A percentile compares a stretch with the other conserved stretches of the same genome.
phyloP scores from a whole-genome alignment of 1,284 basidiomycete genomes.

The Austroboletus niveus region DNA sequence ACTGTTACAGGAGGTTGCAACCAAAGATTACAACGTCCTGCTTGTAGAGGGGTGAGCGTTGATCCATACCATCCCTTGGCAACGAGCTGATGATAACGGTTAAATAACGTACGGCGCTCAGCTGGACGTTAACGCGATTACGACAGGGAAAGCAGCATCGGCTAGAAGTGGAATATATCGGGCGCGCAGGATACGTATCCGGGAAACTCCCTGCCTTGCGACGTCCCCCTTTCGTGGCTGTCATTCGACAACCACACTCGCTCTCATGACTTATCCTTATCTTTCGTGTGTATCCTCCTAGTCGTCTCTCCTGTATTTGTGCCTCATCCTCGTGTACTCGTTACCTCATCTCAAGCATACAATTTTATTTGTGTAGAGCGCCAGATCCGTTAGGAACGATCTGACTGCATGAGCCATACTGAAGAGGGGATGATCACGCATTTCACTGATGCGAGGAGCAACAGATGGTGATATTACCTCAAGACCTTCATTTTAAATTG shows the following conservation, averaged over 20 bases:
- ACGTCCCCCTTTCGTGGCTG: conserved; percentile 64
- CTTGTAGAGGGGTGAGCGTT: conserved; percentile 61
- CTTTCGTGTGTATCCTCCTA: conserved; percentile 27
- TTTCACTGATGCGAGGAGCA: conserved; percentile 28
- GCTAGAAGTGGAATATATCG: conserved; percentile 66
- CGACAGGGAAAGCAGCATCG: conserved; percentile 61
- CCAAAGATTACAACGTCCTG: conserved; percentile 60
- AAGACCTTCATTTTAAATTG: conserved; percentile 25
- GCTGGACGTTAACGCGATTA: conserved; percentile 66
- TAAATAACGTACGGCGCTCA: conserved; percentile 26
- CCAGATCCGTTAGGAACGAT: conserved; percentile 29
- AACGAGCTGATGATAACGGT: conserved; percentile 9
- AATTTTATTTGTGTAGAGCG: conserved; percentile 14
- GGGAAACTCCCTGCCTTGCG: conserved; percentile 45
- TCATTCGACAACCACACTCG: conserved; percentile 42
- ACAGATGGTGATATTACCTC: conserved; percentile 34
- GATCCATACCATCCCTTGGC: neutral
- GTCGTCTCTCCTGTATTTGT: conserved; percentile 29
- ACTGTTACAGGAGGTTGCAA: conserved; percentile 54
- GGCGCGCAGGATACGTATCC: conserved; percentile 56
- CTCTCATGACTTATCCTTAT: conserved; percentile 33
- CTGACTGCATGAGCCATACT: conserved; percentile 23
- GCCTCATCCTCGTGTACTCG: conserved; percentile 30
- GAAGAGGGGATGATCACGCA: conserved; percentile 33
- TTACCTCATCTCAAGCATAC: conserved; percentile 16